A percentile compares a stretch with the other conserved stretches of the same genome.
Evolutionary conservation across 2,329 filamentous ascomycete species (phyloP).

Genomic region (Arthrinium phaeospermum): DNA sequence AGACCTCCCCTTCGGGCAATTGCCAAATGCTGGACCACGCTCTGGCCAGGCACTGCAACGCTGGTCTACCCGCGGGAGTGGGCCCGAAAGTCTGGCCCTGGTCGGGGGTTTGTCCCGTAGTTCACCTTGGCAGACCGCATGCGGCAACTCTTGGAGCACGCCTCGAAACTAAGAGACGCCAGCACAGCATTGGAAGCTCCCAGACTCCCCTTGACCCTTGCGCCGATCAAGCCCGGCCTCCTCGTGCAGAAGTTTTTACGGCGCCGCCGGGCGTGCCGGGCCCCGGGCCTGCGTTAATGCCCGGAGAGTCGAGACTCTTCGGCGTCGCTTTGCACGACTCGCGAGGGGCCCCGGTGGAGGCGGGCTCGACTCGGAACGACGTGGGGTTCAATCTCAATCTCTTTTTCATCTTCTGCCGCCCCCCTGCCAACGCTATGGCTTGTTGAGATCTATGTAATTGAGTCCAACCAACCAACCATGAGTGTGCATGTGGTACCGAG

Average conservation of each 20-base stretch:
- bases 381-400: background rate
- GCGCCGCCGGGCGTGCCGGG: background rate
- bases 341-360: background rate
- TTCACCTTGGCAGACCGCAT: background rate
- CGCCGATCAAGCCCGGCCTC: slow-evolving; percentile 1
- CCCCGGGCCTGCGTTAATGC: background rate
- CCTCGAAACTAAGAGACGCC: background rate
- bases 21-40: background rate
- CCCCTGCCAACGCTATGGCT: background rate
- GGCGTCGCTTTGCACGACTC: background rate
- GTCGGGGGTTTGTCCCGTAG: background rate
- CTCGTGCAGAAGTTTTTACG: background rate
- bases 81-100: background rate
- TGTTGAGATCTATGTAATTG: background rate
- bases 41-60: background rate
- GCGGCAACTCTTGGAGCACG: background rate
- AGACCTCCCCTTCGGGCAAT: background rate
- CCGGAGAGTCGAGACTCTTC: background rate
- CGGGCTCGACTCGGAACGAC: background rate
- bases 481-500: background rate
- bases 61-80: background rate
- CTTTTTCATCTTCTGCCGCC: background rate
- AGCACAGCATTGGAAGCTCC: background rate
- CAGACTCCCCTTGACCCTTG: background rate
- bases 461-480: background rate